Evolutionary conservation across 2,329 filamentous ascomycete genomes (phyloP).

Genomic region (Fusarium sp.): DNA sequence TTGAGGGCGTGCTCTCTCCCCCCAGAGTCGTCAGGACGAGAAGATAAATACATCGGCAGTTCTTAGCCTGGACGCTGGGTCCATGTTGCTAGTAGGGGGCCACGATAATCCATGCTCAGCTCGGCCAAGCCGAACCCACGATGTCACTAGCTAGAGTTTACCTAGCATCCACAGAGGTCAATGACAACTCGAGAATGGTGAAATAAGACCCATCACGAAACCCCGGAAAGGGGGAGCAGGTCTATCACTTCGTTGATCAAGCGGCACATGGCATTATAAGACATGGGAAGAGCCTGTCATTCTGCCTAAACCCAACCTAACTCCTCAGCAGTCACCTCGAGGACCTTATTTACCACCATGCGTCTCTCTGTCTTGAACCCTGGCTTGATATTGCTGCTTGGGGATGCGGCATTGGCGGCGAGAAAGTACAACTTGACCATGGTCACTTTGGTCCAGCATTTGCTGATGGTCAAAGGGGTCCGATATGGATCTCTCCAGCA

Average conservation of each 20-base stretch:
- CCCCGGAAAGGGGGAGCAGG: not conserved
- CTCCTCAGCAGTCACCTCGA: not conserved
- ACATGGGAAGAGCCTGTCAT: not conserved
- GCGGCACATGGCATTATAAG: not conserved
- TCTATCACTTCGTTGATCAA: not conserved
- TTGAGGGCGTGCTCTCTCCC: not conserved
- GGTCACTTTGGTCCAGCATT: not conserved
- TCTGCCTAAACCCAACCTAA: not conserved
- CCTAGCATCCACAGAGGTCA: not conserved
- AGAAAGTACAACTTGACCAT: not conserved
- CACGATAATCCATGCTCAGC: not conserved
- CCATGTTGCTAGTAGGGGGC: not conserved
- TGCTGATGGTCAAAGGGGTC: not conserved
- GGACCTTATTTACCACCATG: not conserved
- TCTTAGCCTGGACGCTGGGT: not conserved
- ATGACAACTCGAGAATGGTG: not conserved
- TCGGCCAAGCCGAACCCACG: not conserved
- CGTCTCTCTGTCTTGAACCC: not conserved
- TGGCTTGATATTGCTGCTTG: not conserved
- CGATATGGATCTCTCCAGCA: not conserved
- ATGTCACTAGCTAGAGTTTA: not conserved
- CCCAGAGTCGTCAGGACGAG: not conserved
- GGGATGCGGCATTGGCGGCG: not conserved
- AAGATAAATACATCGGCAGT: constrained; percentile 1
- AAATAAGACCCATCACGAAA: not conserved